Evolutionary conservation across 768 basidiomycete genomes (phyloP), one percentile per base, ranked within the genome.

Genomic region (Chalciporus piperatus): DNA sequence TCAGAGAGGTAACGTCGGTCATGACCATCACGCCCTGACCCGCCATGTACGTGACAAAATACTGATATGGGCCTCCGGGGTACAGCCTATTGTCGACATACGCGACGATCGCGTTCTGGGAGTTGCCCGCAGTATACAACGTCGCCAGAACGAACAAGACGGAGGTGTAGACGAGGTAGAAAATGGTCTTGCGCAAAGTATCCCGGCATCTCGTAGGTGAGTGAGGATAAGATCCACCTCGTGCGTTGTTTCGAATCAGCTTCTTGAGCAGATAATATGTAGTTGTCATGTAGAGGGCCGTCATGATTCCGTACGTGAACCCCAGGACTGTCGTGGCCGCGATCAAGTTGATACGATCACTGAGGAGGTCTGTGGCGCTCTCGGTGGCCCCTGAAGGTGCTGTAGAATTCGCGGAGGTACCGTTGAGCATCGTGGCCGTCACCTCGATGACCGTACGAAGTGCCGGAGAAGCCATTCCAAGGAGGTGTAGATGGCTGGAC

Each of bases 81-180:
- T 60, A 70, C 20, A 55, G 28, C 45, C 69, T 56, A 41, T 71
- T 65, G 10, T 70, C 54, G 38, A 70, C 56, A 45, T 61, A 70
- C 50, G 57, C 59, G 6, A 71, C 44, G 42, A 64, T 56, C 8
- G 70, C 58, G 8, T 59, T 58, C 40, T 60, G 63, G 33, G 66
- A 64, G 47, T 65, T 70, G 22, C 61, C 58, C 25, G 59, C 55
- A n/a, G 59, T 58, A 39, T 61, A 70, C 28, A 70, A 4, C 6
- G 65, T 65, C 37, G 46, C 64, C 10, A 69, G 44, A 22, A 63
- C 39, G 33, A 71, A 71, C 30, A 70, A 20, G 46, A 58, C 38
- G 16, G 55, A 47, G 17, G 68, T 62, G 45, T 67, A 71, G 9
- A 4, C 4, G 42, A 70, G 47, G 44, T 67, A 62, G 28, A 66